These are phyloP conservation scores for Phaffia rhodozyma DNA, from an alignment of 1,284 basidiomycete genomes.

Conservation along the genomic window DNA sequence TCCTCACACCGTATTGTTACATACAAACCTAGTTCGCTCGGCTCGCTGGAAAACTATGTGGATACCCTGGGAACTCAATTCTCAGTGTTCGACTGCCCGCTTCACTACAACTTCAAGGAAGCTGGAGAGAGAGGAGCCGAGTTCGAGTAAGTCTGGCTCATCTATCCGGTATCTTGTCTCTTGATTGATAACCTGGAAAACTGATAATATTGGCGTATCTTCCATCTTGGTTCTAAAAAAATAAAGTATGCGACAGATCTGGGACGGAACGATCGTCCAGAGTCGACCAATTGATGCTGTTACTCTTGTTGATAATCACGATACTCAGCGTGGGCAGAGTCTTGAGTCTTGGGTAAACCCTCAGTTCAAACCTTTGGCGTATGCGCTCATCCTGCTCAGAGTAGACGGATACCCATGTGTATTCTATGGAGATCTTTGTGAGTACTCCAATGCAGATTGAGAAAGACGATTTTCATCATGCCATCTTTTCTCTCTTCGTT, in stretches of 20 bases:
- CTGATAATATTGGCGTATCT: not conserved
- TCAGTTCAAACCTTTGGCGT: slow-evolving; percentile 47
- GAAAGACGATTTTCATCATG: too few relatives aligned
- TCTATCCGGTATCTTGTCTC: too few relatives aligned
- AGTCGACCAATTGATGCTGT: slow-evolving; percentile 46
- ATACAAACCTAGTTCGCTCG: slow-evolving; percentile 36
- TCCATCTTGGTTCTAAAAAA: not conserved
- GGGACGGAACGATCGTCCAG: slow-evolving; percentile 46
- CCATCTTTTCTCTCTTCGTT: too few relatives aligned
- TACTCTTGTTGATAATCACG: slow-evolving; percentile 45
- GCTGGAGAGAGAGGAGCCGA: not conserved
- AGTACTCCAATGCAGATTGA: not conserved
- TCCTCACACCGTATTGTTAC: slow-evolving; percentile 33
- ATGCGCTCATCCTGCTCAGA: slow-evolving; percentile 75
- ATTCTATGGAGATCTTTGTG: slow-evolving; percentile 70
- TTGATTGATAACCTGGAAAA: too few relatives aligned
- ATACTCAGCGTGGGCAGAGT: slow-evolving; percentile 42
- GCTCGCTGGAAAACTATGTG: slow-evolving; percentile 28
- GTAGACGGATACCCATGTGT: slow-evolving; percentile 84
- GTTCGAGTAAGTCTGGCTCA: not conserved
- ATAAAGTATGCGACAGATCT: slow-evolving; percentile 40
- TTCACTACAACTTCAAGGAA: slow-evolving; percentile 47
- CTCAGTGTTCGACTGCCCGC: slow-evolving; percentile 45
- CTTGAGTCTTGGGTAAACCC: slow-evolving; percentile 44
- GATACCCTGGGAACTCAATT: slow-evolving; percentile 41